A percentile compares a stretch with the other conserved stretches of the same genome.
phyloP scores from a whole-genome alignment of 192 early-diverging fungal genomes.

The Chytriomyces confervae region DNA sequence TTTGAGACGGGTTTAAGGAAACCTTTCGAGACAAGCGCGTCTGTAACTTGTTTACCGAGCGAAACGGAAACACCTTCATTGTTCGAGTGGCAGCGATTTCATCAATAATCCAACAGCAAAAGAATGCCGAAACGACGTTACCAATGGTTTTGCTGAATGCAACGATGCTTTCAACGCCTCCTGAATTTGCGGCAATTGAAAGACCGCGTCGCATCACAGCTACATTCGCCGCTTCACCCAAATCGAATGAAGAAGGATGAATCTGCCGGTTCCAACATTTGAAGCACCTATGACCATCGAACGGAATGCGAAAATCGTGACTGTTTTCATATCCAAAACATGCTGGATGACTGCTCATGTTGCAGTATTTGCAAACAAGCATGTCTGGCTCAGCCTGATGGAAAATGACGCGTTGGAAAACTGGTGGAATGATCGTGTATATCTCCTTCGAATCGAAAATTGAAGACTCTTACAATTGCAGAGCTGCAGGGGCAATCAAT shows the following conservation, averaged over 20 bases:
- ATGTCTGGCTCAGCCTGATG: constrained; percentile 6
- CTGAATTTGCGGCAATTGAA: background rate
- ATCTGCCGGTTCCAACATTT: background rate
- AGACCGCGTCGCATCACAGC: constrained; percentile 21
- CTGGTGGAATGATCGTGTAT: background rate
- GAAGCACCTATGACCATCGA: constrained; percentile 11
- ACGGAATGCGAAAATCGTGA: constrained; percentile 8
- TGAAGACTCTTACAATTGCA: background rate
- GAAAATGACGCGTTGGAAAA: background rate
- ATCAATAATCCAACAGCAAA: background rate
- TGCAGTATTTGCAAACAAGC: constrained; percentile 2
- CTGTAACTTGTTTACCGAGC: background rate
- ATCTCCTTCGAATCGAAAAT: background rate
- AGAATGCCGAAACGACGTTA: background rate
- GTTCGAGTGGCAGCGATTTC: background rate
- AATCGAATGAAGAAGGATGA: background rate
- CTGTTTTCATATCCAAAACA: constrained; percentile 8
- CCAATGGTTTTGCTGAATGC: constrained; percentile 6
- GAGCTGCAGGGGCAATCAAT: background rate
- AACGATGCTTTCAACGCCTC: constrained; percentile 11
- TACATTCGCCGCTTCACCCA: constrained; percentile 4
- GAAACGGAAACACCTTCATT: background rate
- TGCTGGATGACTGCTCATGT: background rate
- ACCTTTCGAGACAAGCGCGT: background rate
- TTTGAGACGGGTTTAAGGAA: background rate